These are phyloP conservation scores for Cercospora berteroae DNA, from an alignment of 2,329 filamentous ascomycete species.

Conservation along the genomic window DNA sequence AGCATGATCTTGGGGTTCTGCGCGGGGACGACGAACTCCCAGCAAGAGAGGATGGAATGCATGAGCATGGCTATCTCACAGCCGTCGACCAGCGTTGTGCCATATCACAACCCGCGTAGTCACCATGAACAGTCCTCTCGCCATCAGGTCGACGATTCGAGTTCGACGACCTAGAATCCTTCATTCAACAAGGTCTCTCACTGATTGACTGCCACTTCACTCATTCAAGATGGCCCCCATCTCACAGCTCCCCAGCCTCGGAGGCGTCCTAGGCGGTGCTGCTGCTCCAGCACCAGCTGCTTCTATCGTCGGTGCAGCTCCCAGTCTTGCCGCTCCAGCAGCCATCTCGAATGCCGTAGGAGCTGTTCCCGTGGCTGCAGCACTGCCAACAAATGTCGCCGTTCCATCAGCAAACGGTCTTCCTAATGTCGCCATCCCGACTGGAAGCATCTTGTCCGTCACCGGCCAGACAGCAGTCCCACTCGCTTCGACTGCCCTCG, in stretches of 20 bases:
- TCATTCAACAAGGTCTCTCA: neutral
- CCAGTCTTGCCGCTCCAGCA: neutral
- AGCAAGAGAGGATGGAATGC: neutral
- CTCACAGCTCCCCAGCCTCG: neutral
- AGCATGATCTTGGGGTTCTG: neutral
- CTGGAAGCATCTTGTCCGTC: constrained; percentile 4
- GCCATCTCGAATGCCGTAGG: neutral
- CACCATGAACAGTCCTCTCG: too few species aligned
- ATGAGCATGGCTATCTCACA: neutral
- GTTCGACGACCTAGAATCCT: neutral
- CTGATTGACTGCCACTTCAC: neutral
- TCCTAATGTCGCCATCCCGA: constrained; percentile 11
- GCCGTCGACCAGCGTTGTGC: neutral
- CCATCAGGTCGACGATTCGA: neutral
- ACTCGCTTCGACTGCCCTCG: constrained; percentile 10
- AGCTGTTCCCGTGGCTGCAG: neutral
- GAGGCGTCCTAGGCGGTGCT: neutral
- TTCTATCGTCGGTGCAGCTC: neutral
- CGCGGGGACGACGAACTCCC: neutral
- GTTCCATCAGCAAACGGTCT: neutral
- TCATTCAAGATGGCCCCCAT: constrained; percentile 9
- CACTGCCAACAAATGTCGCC: neutral
- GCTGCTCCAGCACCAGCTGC: neutral
- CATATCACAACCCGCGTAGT: neutral
- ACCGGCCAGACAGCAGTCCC: constrained; percentile 8